These are phyloP conservation scores for Rhynchosporium secalis DNA, from an alignment of 2,329 filamentous ascomycete genomes.

Conservation along the genomic window DNA sequence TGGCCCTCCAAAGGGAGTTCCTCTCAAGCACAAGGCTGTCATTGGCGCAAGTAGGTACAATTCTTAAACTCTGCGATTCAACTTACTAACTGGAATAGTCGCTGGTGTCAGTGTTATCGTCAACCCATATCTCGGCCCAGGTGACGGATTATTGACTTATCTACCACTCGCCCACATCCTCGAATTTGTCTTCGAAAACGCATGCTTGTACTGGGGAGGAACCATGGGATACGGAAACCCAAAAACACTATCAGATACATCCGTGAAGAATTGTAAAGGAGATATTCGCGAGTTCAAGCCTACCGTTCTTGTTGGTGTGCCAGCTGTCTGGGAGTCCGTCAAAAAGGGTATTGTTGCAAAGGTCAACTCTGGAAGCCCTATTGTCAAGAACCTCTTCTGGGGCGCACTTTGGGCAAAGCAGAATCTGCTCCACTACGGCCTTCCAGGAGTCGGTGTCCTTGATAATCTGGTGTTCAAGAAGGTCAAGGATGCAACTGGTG, in stretches of 20 bases:
- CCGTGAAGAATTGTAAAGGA: constrained; percentile 85
- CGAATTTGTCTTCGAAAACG: constrained; percentile 93
- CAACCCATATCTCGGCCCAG: constrained; percentile 72
- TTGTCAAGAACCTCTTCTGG: constrained; percentile 79
- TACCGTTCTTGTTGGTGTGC: constrained; percentile 89
- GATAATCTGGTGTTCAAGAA: constrained; percentile 89
- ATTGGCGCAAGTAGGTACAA: constrained; percentile 73
- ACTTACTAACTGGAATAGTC: constrained; percentile 48
- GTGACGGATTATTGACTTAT: constrained; percentile 83
- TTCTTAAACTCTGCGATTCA: constrained; percentile 59
- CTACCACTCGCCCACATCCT: constrained; percentile 94
- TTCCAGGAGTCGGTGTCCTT: constrained; percentile 68
- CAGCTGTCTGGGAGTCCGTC: constrained; percentile 95
- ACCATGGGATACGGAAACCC: constrained; percentile 93
- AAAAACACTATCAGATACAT: constrained; percentile 81
- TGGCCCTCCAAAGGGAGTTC: constrained; percentile 85
- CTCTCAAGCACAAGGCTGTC: constrained; percentile 80
- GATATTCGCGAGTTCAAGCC: constrained; percentile 92
- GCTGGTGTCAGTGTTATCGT: constrained; percentile 80
- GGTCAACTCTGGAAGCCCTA: constrained; percentile 68
- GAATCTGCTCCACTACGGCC: constrained; percentile 56
- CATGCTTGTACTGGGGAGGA: constrained; percentile 84
- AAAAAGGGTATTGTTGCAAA: constrained; percentile 81
- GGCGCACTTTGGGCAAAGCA: constrained; percentile 60
- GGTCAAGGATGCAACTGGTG: constrained; percentile 86